These are phyloP conservation scores for Perkinsus olseni DNA, from an alignment of 169 alveolate species.

Conservation along the genomic window DNA sequence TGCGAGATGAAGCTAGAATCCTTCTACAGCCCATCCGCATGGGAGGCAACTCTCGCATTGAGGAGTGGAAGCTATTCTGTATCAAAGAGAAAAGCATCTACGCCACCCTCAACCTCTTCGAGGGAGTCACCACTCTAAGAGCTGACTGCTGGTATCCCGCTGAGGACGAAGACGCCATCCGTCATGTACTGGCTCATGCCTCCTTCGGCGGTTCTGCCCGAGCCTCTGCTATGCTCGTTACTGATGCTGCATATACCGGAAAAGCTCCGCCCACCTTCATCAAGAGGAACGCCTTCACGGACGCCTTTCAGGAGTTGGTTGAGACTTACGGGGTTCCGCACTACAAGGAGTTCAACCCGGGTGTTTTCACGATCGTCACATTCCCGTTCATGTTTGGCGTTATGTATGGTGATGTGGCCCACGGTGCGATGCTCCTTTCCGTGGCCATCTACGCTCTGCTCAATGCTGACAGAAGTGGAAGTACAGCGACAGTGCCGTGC, in stretches of 20 bases:
- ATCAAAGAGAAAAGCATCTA: slow-evolving; percentile 85
- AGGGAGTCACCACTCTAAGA: slow-evolving; percentile 74
- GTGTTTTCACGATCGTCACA: slow-evolving; percentile 88
- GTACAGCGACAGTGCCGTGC: neutral
- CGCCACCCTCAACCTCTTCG: slow-evolving; percentile 76
- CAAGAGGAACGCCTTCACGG: slow-evolving; percentile 80
- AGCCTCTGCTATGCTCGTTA: slow-evolving; percentile 59
- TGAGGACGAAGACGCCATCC: slow-evolving; percentile 70
- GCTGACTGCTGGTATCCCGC: slow-evolving; percentile 94
- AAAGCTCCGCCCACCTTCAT: slow-evolving; percentile 88
- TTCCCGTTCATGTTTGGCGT: slow-evolving; percentile 99
- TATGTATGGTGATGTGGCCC: slow-evolving; percentile 99
- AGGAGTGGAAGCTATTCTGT: slow-evolving; percentile 80
- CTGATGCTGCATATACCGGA: slow-evolving; percentile 32
- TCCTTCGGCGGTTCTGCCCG: slow-evolving; percentile 54
- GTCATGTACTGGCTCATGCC: slow-evolving; percentile 43
- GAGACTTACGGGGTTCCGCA: slow-evolving; percentile 99
- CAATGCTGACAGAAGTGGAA: neutral
- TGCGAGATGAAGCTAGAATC: slow-evolving; percentile 58
- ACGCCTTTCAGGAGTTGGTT: slow-evolving; percentile 83
- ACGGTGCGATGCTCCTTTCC: slow-evolving; percentile 80
- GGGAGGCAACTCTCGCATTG: slow-evolving; percentile 73
- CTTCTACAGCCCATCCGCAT: slow-evolving; percentile 60
- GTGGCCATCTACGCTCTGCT: slow-evolving; percentile 47
- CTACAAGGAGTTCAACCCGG: slow-evolving; percentile 96